Percentiles rank a stretch among this genome's conserved stretches.
Conservation (phyloP, 2,329 filamentous ascomycete genomes). For the Fusarium cyanostomum region DNA sequence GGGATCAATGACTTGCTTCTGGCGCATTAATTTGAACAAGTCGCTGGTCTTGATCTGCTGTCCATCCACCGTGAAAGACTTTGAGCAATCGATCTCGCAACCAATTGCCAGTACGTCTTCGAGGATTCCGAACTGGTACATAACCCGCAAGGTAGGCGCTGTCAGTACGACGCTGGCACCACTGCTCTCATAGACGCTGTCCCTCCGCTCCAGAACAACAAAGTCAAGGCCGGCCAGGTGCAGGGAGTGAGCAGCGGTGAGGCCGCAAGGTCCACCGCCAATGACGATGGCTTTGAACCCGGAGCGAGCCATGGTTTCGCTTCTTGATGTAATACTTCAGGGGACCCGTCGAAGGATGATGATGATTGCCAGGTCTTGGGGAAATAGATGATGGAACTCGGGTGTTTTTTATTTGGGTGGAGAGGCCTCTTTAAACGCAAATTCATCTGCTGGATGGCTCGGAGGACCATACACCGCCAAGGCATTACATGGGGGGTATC, state of each 20-base stretch:
- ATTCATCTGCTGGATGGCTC: too few species aligned
- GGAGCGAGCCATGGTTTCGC: neutral
- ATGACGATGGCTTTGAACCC: conserved; percentile 42
- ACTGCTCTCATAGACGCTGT: conserved; percentile 25
- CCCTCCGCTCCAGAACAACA: conserved; percentile 43
- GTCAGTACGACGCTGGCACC: conserved; percentile 25
- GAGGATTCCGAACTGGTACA: conserved; percentile 7
- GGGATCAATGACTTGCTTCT: neutral
- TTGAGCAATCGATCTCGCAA: neutral
- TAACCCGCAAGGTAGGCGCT: neutral
- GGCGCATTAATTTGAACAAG: neutral
- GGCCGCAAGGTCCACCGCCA: conserved; percentile 45
- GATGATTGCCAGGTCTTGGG: too few species aligned
- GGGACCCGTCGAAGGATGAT: too few species aligned
- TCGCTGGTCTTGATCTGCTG: neutral
- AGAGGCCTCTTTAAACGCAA: too few species aligned
- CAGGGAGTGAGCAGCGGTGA: conserved; percentile 45
- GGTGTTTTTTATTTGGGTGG: too few species aligned
- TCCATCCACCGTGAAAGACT: neutral
- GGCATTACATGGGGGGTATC: too few species aligned
- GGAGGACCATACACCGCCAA: too few species aligned
- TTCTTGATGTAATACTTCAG: too few species aligned
- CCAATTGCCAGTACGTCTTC: conserved; percentile 1
- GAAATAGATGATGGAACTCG: too few species aligned
- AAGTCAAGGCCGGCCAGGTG: conserved; percentile 45